A percentile compares a stretch with the other conserved stretches of the same genome.
Evolutionary conservation across 768 basidiomycete species (phyloP).

Genomic region (Russula abietina): DNA sequence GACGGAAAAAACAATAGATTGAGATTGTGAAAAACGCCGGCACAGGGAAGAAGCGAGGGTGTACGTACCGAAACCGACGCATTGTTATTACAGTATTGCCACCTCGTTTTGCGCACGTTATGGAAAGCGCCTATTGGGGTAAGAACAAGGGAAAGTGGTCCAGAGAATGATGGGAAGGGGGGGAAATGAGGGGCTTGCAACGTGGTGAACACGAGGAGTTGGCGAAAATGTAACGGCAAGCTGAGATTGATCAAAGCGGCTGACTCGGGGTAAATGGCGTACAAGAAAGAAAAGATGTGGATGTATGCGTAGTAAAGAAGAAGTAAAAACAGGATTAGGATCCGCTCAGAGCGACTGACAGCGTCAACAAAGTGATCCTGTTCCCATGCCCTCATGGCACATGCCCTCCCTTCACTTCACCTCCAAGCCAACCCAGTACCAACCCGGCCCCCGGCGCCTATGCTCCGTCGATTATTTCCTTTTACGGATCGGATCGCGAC

Average conservation of each 20-base stretch:
- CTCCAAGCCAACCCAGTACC: not conserved
- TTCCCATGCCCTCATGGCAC: not conserved
- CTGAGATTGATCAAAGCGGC: not conserved
- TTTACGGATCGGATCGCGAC: not conserved
- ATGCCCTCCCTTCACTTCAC: not conserved
- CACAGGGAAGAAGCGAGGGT: constrained; percentile 3
- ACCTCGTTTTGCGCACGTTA: constrained; percentile 72
- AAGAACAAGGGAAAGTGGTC: constrained; percentile 24
- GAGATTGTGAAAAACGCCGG: constrained; percentile 21
- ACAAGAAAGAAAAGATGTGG: not conserved
- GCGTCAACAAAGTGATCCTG: not conserved
- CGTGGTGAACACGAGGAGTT: constrained; percentile 72
- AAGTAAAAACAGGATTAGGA: not conserved
- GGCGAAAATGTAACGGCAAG: constrained; percentile 24
- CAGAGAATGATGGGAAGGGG: constrained; percentile 27
- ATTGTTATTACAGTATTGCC: constrained; percentile 38
- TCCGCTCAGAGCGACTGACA: not conserved
- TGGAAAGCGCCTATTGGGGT: constrained; percentile 22
- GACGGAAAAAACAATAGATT: constrained; percentile 4
- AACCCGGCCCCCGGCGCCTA: no score
- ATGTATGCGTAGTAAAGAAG: not conserved
- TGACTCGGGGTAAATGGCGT: not conserved
- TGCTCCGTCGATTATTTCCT: not conserved
- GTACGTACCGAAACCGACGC: constrained; percentile 78
- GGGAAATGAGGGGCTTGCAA: constrained; percentile 44